These are phyloP conservation scores for Smithsoniella earleae DNA, from an alignment of 163 green algal species.

Conservation along the genomic window DNA sequence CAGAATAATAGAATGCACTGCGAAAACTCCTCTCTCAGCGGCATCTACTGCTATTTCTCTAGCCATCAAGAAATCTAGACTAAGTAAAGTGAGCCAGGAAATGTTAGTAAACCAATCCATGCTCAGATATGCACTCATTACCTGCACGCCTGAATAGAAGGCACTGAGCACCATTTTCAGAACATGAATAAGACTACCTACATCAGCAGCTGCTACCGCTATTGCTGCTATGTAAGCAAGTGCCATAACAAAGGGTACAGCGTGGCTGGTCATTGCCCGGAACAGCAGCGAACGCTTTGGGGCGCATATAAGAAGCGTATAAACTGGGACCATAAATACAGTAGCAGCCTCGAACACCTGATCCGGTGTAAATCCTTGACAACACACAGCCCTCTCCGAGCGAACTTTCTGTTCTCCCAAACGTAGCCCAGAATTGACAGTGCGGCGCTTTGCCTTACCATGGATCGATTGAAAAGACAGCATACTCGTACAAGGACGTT, in stretches of 20 bases:
- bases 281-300: background rate
- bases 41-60: constrained; percentile 27
- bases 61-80: constrained; percentile 26
- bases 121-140: constrained; percentile 1
- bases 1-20: constrained; percentile 26
- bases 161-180: background rate
- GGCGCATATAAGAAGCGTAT: background rate
- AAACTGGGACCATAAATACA: background rate
- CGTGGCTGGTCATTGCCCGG: constrained; percentile 1
- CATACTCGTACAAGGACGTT: too few relatives aligned
- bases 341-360: constrained; percentile 4
- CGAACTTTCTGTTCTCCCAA: too few relatives aligned
- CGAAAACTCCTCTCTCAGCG: background rate
- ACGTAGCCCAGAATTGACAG: too few relatives aligned
- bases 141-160: background rate
- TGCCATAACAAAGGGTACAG: background rate
- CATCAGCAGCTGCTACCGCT: background rate
- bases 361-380: background rate
- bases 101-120: constrained; percentile 24
- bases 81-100: constrained; percentile 19
- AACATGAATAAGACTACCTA: background rate
- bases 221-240: constrained; percentile 4
- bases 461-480: too few relatives aligned
- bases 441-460: too few relatives aligned
- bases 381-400: too few relatives aligned